Conservation (phyloP, 208 protist genomes). For the Wallacemonas collosoma region DNA sequence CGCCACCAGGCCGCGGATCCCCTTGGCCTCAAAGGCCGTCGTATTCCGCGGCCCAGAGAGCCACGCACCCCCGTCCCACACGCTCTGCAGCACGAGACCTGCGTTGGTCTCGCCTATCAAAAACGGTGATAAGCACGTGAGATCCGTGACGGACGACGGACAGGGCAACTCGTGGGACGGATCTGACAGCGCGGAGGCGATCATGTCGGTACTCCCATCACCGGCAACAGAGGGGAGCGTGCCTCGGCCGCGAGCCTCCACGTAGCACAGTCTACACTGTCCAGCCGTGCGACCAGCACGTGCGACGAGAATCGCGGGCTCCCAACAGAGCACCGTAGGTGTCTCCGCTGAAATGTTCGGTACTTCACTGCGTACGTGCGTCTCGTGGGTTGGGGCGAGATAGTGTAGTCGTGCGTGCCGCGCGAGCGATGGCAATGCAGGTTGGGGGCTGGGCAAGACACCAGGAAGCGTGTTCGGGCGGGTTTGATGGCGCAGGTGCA, state of each 20-base stretch:
- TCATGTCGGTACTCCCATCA: neutral
- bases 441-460: neutral
- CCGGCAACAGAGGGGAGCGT: neutral
- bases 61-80: slow-evolving; percentile 13
- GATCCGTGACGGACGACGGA: slow-evolving; percentile 22
- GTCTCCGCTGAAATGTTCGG: too few species aligned
- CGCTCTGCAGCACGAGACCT: slow-evolving; percentile 8
- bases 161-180: neutral
- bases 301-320: neutral
- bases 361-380: neutral
- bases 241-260: neutral
- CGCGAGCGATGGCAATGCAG: neutral
- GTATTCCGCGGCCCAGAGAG: slow-evolving; percentile 11
- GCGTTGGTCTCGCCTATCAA: slow-evolving; percentile 18
- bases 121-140: slow-evolving; percentile 26
- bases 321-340: neutral
- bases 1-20: slow-evolving; percentile 1
- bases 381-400: neutral
- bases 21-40: slow-evolving; percentile 21
- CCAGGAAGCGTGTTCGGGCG: neutral
- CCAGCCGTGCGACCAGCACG: neutral
- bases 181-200: neutral
- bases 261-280: neutral
- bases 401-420: slow-evolving; percentile 6
- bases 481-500: slow-evolving; percentile 7